These are phyloP conservation scores for Boletus subcaerulescens DNA, from an alignment of 768 basidiomycete genomes.

Conservation along the genomic window DNA sequence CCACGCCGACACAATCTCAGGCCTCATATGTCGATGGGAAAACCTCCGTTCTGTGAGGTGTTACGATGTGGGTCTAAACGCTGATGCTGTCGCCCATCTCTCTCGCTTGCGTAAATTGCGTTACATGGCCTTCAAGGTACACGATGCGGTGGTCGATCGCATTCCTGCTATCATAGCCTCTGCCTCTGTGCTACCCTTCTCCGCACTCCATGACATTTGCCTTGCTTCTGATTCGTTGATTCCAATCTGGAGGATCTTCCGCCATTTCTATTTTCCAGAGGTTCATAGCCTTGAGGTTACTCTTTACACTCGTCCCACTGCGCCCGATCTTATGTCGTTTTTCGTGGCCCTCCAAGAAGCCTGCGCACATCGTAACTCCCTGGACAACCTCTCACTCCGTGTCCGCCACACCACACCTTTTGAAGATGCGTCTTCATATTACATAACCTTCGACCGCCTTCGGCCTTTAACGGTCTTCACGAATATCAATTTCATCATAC, in stretches of 20 bases:
- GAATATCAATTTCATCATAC: constrained; percentile 2
- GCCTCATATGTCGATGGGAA: constrained; percentile 8
- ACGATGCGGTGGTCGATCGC: neutral
- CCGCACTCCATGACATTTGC: neutral
- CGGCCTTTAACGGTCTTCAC: constrained; percentile 1
- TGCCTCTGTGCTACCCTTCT: neutral
- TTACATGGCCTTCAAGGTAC: neutral
- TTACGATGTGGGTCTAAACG: neutral
- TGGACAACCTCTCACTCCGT: neutral
- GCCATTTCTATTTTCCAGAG: neutral
- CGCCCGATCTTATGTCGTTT: neutral
- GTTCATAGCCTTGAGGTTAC: neutral
- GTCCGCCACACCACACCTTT: neutral
- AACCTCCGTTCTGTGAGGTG: constrained; percentile 2
- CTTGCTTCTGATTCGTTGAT: neutral
- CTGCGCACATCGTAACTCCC: neutral
- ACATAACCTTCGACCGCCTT: constrained; percentile 1
- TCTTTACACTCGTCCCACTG: neutral
- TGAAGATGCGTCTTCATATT: neutral
- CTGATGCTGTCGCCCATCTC: constrained; percentile 1
- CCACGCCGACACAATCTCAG: neutral
- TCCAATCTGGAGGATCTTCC: neutral
- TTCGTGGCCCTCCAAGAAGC: constrained; percentile 1
- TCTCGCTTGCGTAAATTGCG: neutral
- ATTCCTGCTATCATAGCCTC: neutral